These are phyloP conservation scores for Exophiala dermatitidis DNA, from an alignment of 2,329 filamentous ascomycete genomes.

Conservation along the genomic window DNA sequence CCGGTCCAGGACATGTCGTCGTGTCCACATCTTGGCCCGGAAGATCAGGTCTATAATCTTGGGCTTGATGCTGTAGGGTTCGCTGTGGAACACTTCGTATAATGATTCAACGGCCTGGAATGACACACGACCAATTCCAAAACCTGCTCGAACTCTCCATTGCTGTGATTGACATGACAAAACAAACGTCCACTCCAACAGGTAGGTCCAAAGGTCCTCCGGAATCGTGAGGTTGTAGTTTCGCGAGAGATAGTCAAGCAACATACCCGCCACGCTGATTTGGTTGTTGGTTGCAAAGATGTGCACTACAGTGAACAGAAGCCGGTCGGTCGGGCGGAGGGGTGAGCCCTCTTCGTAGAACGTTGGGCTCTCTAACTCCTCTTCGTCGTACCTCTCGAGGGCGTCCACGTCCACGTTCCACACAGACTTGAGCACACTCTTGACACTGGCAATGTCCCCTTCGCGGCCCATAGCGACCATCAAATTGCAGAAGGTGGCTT, in stretches of 20 bases:
- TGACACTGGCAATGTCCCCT: constrained; percentile 43
- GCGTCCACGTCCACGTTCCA: constrained; percentile 49
- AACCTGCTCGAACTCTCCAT: constrained; percentile 29
- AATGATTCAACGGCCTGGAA: constrained; percentile 45
- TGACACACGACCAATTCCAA: constrained; percentile 37
- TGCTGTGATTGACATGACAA: constrained; percentile 39
- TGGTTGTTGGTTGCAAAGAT: constrained; percentile 60
- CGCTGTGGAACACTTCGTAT: constrained; percentile 53
- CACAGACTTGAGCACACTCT: constrained; percentile 43
- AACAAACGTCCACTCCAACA: constrained; percentile 62
- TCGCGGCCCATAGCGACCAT: constrained; percentile 49
- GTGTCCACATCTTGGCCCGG: constrained; percentile 7
- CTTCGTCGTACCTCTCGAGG: constrained; percentile 33
- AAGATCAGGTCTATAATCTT: constrained; percentile 39
- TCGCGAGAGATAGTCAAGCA: constrained; percentile 57
- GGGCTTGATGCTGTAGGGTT: constrained; percentile 52
- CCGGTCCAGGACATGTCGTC: constrained; percentile 3
- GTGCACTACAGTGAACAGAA: constrained; percentile 63
- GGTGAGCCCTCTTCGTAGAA: constrained; percentile 45
- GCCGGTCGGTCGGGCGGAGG: constrained; percentile 49
- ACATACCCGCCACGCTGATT: constrained; percentile 50
- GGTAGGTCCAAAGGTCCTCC: constrained; percentile 54
- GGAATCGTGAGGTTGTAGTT: constrained; percentile 54
- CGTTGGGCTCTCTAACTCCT: constrained; percentile 32
- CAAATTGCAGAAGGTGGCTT: constrained; percentile 48